These are phyloP conservation scores for Phytopythium oedochilum DNA, from an alignment of 352 stramenopile species.

Conservation along the genomic window DNA sequence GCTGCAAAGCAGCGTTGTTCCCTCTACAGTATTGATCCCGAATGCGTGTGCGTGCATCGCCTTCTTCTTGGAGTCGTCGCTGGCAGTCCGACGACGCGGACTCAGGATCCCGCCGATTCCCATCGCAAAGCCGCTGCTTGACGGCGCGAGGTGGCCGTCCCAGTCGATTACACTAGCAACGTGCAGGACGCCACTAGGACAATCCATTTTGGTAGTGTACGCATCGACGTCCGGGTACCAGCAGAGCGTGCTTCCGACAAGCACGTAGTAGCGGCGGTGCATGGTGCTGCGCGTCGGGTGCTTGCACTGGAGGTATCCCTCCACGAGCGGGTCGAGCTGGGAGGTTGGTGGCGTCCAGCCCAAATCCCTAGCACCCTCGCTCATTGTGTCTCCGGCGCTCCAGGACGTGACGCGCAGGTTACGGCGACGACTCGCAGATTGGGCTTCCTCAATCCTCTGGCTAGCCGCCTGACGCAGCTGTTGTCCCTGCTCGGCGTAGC, in stretches of 20 bases:
- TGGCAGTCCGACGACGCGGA: slow-evolving; percentile 3
- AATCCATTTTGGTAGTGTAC: slow-evolving; percentile 38
- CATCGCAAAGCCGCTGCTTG: slow-evolving; percentile 1
- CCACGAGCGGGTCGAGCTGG: slow-evolving; percentile 58
- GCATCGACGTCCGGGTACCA: slow-evolving; percentile 75
- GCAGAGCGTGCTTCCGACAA: slow-evolving; percentile 73
- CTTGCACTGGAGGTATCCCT: slow-evolving; percentile 71
- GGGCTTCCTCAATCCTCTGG: slow-evolving; percentile 46
- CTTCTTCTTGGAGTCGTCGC: slow-evolving; percentile 29
- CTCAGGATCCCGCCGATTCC: slow-evolving; percentile 1
- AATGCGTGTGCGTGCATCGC: slow-evolving; percentile 55
- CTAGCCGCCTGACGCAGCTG: slow-evolving; percentile 38
- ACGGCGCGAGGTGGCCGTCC: slow-evolving; percentile 44
- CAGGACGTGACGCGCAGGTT: slow-evolving; percentile 66
- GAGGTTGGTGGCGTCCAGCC: slow-evolving; percentile 17
- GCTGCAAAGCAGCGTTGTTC: slow-evolving; percentile 59
- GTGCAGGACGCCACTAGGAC: slow-evolving; percentile 58
- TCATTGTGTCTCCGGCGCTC: slow-evolving; percentile 17
- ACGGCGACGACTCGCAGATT: slow-evolving; percentile 18
- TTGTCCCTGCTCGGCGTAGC: slow-evolving; percentile 28
- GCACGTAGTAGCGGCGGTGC: slow-evolving; percentile 76
- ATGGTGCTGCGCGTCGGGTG: slow-evolving; percentile 54
- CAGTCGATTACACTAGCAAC: slow-evolving; percentile 57
- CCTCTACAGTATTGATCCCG: slow-evolving; percentile 55
- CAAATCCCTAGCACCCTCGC: slow-evolving; percentile 8